Conservation (phyloP, 257 asterid species). For the Nicotiana tabacum region DNA sequence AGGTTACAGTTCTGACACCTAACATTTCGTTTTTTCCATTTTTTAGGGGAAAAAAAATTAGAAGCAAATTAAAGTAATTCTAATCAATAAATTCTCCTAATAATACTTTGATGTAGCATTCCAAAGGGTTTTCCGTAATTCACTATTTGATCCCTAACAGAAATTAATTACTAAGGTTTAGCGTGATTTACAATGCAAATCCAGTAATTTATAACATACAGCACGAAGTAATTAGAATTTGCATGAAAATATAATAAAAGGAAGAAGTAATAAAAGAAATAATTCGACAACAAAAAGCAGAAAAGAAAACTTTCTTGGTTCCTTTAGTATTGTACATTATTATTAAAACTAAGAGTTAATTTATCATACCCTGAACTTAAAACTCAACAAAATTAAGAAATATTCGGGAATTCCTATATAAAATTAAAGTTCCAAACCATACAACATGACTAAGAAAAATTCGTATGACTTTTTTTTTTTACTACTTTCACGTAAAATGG, state of each 20-base stretch:
- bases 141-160: background rate
- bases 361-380: background rate
- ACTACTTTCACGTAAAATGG: too few relatives aligned
- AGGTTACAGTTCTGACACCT: background rate
- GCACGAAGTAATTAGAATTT: background rate
- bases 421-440: too few relatives aligned
- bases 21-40: background rate
- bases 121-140: background rate
- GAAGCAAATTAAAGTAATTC: background rate
- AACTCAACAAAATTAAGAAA: background rate
- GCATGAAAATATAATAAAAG: background rate
- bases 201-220: background rate
- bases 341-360: background rate
- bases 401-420: background rate
- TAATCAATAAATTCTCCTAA: background rate
- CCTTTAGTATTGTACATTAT: background rate
- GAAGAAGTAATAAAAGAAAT: background rate
- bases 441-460: too few relatives aligned
- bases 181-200: background rate
- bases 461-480: too few relatives aligned
- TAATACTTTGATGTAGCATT: background rate
- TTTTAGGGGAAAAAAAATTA: too few relatives aligned
- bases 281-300: background rate
- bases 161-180: background rate
- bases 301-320: background rate